A percentile compares a stretch with the other conserved stretches of the same genome.
phyloP scores from a whole-genome alignment of 495 filamentous ascomycete genomes.

The Podospora didyma region DNA sequence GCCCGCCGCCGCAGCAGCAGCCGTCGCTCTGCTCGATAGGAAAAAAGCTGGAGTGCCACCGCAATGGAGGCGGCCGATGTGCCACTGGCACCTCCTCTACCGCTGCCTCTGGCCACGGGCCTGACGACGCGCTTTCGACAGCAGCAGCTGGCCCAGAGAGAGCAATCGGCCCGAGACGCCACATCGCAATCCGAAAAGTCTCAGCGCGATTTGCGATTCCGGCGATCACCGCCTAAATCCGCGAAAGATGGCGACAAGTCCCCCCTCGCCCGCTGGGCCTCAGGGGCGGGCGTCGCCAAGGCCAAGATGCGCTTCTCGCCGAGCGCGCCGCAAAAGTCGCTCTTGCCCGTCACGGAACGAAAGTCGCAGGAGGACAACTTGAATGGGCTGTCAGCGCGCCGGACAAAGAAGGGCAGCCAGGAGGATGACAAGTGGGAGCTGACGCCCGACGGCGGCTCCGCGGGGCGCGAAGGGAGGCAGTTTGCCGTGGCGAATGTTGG shows the following conservation, averaged over 20 bases:
- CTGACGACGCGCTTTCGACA: constrained; percentile 18
- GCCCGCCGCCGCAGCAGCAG: constrained; percentile 21
- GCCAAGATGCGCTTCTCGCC: constrained; percentile 28
- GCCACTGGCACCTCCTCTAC: constrained; percentile 12
- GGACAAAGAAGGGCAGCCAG: constrained; percentile 27
- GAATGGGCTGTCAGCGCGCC: constrained; percentile 12
- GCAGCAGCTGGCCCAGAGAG: constrained; percentile 16
- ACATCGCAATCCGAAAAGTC: constrained; percentile 6
- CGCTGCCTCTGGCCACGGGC: constrained; percentile 12
- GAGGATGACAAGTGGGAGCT: constrained; percentile 44
- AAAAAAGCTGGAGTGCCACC: constrained; percentile 6
- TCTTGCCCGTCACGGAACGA: constrained; percentile 43
- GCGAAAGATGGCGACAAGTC: constrained; percentile 18
- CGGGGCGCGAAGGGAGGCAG: constrained; percentile 63
- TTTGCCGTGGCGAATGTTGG: constrained; percentile 95
- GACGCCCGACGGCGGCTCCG: constrained; percentile 45
- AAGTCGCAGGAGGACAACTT: constrained; percentile 36
- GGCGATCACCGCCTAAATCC: constrained; percentile 10
- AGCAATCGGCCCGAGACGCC: constrained; percentile 8
- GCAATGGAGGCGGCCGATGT: constrained; percentile 23
- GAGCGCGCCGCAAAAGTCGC: constrained; percentile 27
- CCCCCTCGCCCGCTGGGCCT: constrained; percentile 1
- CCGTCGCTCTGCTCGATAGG: constrained; percentile 18
- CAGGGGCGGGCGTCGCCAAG: constrained; percentile 17
- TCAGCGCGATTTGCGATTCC: constrained; percentile 13